These are phyloP conservation scores for Esteya vermicola DNA, from an alignment of 2,329 filamentous ascomycete genomes.

Conservation along the genomic window DNA sequence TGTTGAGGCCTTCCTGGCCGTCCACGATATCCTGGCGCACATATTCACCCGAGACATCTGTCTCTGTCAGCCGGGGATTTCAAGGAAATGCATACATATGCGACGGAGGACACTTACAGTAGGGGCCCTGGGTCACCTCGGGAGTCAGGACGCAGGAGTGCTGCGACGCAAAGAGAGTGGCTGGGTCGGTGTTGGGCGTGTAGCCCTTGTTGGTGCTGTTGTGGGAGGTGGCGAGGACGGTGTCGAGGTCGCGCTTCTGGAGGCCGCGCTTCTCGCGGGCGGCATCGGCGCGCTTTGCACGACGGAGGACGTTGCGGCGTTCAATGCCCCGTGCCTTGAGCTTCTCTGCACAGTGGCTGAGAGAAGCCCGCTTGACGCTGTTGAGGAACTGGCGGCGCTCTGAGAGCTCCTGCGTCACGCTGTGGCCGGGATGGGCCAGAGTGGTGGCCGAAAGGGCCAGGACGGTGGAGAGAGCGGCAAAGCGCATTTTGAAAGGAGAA, in stretches of 20 bases:
- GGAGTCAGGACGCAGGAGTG: slow-evolving; percentile 34
- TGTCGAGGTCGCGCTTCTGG: neutral
- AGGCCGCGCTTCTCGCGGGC: slow-evolving; percentile 3
- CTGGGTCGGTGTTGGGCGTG: slow-evolving; percentile 17
- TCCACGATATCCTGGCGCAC: slow-evolving; percentile 33
- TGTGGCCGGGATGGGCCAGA: slow-evolving; percentile 26
- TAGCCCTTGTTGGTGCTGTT: slow-evolving; percentile 15
- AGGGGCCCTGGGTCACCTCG: slow-evolving; percentile 38
- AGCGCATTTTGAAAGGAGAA: slow-evolving; percentile 2
- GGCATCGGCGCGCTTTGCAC: slow-evolving; percentile 9
- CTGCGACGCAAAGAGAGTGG: slow-evolving; percentile 25
- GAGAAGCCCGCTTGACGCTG: slow-evolving; percentile 15
- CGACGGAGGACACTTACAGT: slow-evolving; percentile 24
- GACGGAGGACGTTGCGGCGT: slow-evolving; percentile 21
- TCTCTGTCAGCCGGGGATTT: too few relatives aligned
- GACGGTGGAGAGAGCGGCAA: slow-evolving; percentile 12
- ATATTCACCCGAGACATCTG: slow-evolving; percentile 32
- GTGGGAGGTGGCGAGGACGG: slow-evolving; percentile 14
- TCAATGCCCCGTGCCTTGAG: slow-evolving; percentile 24
- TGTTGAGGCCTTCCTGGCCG: slow-evolving; percentile 29
- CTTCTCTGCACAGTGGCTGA: slow-evolving; percentile 23
- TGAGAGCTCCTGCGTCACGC: slow-evolving; percentile 23
- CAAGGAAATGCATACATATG: neutral
- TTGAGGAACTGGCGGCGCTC: slow-evolving; percentile 24
- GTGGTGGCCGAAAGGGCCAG: slow-evolving; percentile 11